Base-by-base conservation (phyloP, 176 grass and related monocot species). In the Triticum turgidum region DNA sequence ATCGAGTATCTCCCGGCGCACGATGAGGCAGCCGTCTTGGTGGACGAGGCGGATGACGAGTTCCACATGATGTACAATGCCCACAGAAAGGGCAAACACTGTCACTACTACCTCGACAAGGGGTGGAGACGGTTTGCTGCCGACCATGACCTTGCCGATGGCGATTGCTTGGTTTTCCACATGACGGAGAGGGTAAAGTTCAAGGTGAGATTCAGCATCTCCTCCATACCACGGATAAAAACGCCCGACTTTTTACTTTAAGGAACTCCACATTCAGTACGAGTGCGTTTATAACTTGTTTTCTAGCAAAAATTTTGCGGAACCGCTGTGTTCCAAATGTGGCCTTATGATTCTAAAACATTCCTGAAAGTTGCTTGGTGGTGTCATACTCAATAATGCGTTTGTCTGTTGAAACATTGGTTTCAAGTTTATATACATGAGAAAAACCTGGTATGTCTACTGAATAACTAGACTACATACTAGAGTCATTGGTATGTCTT, bases 41-140 rank as follows among this genome's bases (percentile, higher is more conserved):
- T 92, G 42, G 86, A 94, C 82, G 92, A 97, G 81, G 79, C 38
- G 1, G 84, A 77, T 2, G 69, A 75, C 0, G 88, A 94, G 76
- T 94, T 71, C 21, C 69, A 82, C 1, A 94, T 89, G 13, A 17
- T 79, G 22, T 97, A 97, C 54, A 76, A 94, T 32, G 88, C 90
- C 1, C 73, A 64, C 17, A 32, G 86, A 88, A 0, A 73, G 56
- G 17, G 51, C 51, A 54, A 5, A 18, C 92, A 84, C 39, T 9
- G 39, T 41, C 8, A 41, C 83, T 42, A 2, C 11, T 89, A 7
- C 0, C 67, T 51, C 17, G 2, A 61, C 21, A 92, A 47, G 0
- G 90, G 92, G 21, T 94, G 92, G 95, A 93, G 90, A 73, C 79
- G 87, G 20, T 94, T 97, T 7, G 17, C 92, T 70, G 83, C 94